These are phyloP conservation scores for Chenopodium album DNA, from an alignment of 148 eudicot genomes.

Conservation along the genomic window DNA sequence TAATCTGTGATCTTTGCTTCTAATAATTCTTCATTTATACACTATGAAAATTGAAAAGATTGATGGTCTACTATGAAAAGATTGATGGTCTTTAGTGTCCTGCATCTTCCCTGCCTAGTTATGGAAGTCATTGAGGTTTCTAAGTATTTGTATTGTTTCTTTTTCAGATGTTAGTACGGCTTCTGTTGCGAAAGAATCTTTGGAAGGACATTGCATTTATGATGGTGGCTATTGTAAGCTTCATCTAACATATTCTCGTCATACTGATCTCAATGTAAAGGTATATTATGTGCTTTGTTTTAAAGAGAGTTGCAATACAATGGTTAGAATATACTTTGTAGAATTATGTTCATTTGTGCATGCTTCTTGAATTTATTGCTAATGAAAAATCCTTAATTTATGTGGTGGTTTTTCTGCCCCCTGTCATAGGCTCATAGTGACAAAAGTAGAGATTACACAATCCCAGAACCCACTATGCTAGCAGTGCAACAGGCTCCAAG, in stretches of 20 bases:
- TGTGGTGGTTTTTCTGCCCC: neutral
- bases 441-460: conserved; percentile 75
- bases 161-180: conserved; percentile 65
- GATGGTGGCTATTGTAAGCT: conserved; percentile 99
- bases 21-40: neutral
- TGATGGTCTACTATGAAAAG: neutral
- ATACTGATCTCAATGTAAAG: conserved; percentile 94
- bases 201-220: conserved; percentile 92
- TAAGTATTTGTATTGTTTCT: neutral
- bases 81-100: neutral
- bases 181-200: conserved; percentile 61
- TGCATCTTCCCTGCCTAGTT: neutral
- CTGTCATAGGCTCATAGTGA: conserved; percentile 62
- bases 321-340: conserved; percentile 12
- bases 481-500: conserved; percentile 37
- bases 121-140: neutral
- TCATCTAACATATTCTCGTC: conserved; percentile 94
- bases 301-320: conserved; percentile 19
- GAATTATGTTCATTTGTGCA: conserved; percentile 30
- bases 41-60: neutral
- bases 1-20: neutral
- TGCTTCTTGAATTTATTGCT: conserved; percentile 28
- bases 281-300: conserved; percentile 45
- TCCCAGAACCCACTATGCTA: conserved; percentile 32
- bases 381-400: neutral